Base-by-base conservation (phyloP, 169 alveolate species). In the Eimeria necatrix region DNA sequence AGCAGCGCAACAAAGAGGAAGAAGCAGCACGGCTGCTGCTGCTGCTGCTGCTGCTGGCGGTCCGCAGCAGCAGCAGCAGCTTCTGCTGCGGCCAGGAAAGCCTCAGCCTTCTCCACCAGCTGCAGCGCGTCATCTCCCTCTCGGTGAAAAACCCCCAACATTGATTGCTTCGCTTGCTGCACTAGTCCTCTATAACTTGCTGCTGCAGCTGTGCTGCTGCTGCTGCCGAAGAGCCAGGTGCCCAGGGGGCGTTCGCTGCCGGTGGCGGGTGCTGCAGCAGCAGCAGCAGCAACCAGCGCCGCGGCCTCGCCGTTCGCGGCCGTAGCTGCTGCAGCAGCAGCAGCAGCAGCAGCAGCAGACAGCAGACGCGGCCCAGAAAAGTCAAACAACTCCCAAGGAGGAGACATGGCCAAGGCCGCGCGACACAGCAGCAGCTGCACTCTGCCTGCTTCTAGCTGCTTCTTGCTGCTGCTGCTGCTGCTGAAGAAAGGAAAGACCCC, bases 261-360 rank as follows among this genome's bases (percentile, higher is more conserved):
- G 9, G 78, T 68, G 9, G 78, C 78, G 9, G 78, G 46, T 8
- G 78, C 78, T 14, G 78, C 78, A 18, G 78, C 78, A 8, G 78
- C 78, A 14, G 78, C 78, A 7, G 78, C n/a, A 14, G 78, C 78
- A 24, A 68, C 41, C 46, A n/a, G 14, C 12, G 78, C 78, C 14
- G 78, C 9, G 78, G 32, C 78, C 32, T 68, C 78, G n/a, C 78
- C n/a, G 78, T 68, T 68, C 41, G 41, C n/a, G 78, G 78, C n/a
- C 9, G 32, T 14, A 0, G 78, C 78, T 18, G n/a, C 78, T 68
- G 78, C 78, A 7, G 78, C 78, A 14, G 78, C 78, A 14, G 78
- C 78, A 7, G 78, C 78, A 14, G 78, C 78, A n/a, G 78, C 78
- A 68, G 78, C 32, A 68, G 78, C 78, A 68, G 78, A 68, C 78